Conservation (phyloP, 768 basidiomycete species). For the Boletus rufocinnamomeus region DNA sequence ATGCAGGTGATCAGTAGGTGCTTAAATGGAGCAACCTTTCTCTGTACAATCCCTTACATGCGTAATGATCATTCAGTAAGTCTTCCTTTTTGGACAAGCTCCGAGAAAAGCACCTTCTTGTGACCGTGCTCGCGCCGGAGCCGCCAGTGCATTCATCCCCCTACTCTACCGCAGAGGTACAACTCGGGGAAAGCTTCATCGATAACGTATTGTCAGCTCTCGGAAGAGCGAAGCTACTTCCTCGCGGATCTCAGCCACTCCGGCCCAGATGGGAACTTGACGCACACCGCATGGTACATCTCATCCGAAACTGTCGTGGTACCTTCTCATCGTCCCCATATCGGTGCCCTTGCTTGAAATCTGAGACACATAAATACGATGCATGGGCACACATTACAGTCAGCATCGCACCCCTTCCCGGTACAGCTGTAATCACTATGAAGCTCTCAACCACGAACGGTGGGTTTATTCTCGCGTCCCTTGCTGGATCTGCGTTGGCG, state of each 20-base stretch:
- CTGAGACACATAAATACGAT: slow-evolving; percentile 19
- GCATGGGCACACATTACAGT: not conserved
- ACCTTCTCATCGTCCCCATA: not conserved
- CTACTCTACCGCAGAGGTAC: not conserved
- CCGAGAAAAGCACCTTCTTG: not conserved
- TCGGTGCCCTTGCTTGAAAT: not conserved
- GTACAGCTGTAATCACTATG: slow-evolving; percentile 14
- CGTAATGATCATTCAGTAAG: not conserved
- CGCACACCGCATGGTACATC: slow-evolving; percentile 9
- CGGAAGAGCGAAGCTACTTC: not conserved
- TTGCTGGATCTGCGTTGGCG: slow-evolving; percentile 18
- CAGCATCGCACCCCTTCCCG: not conserved
- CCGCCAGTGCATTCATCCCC: not conserved
- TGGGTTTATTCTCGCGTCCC: slow-evolving; percentile 14
- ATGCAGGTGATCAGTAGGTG: slow-evolving; percentile 1
- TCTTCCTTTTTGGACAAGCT: not conserved
- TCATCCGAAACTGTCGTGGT: not conserved
- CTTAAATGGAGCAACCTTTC: not conserved
- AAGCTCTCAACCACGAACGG: slow-evolving; percentile 4
- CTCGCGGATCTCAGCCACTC: not conserved
- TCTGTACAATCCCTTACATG: not conserved
- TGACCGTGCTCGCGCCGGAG: not conserved
- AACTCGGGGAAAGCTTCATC: not conserved
- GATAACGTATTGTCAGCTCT: not conserved
- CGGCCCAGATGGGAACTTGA: not conserved